phyloP scores from a whole-genome alignment of 768 basidiomycete species.

The Neoboletus brunneissimus region DNA sequence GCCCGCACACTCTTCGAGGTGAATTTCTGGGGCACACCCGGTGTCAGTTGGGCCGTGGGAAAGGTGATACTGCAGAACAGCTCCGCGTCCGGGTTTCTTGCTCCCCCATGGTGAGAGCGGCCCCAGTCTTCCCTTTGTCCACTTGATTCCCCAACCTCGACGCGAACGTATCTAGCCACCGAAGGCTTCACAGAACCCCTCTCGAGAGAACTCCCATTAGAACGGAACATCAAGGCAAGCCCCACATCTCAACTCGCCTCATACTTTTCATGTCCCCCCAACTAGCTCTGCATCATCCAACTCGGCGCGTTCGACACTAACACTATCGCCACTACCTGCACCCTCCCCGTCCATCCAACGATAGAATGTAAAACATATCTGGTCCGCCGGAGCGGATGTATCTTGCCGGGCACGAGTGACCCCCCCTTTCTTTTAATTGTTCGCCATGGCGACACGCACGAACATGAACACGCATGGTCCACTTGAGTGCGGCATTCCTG shows the following conservation, averaged over 20 bases:
- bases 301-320: slow-evolving; percentile 19
- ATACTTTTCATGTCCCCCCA: too few species aligned
- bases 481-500: too few species aligned
- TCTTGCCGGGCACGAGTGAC: too few species aligned
- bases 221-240: slow-evolving; percentile 21
- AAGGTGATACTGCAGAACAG: slow-evolving; percentile 16
- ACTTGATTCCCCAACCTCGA: background rate
- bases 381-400: background rate
- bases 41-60: slow-evolving; percentile 23
- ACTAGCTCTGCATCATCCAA: slow-evolving; percentile 16
- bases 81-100: slow-evolving; percentile 4
- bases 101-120: slow-evolving; percentile 9
- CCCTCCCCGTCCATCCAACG: background rate
- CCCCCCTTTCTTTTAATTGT: too few species aligned
- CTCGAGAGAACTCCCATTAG: slow-evolving; percentile 7
- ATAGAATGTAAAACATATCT: background rate
- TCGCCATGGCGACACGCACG: too few species aligned
- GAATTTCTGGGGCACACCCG: slow-evolving; percentile 19
- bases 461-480: too few species aligned
- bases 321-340: background rate
- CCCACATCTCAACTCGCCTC: too few species aligned
- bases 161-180: slow-evolving; percentile 1
- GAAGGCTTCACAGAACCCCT: slow-evolving; percentile 10
- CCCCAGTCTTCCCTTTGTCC: background rate
- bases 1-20: slow-evolving; percentile 36